Base-by-base conservation (phyloP, 768 basidiomycete species). In the Lactarius vividus region DNA sequence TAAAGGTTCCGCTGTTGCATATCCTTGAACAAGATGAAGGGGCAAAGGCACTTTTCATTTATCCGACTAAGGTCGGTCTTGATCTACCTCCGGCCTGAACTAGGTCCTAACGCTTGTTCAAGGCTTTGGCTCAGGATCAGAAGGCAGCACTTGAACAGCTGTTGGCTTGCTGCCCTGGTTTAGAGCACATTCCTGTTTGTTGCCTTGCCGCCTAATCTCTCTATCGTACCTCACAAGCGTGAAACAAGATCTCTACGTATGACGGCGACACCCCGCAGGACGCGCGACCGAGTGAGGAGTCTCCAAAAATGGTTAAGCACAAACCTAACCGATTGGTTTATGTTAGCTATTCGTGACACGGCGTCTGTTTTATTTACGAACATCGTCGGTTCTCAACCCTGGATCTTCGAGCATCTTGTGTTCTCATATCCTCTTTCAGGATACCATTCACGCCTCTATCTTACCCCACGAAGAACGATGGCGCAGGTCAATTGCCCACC, bases 121-220 rank as follows among this genome's bases (percentile, higher is more conserved):
- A 93, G 89, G 94, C 94, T 18, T 79, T 96, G 46, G 94, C 94
- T 1, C 94, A 96, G 76, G 94, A 96, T 72, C 94, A 96, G 74
- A 85, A 82, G 69, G 76, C 78, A 4, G 86, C 89, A 1, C 75
- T 96, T 57, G 84, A 89, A 64, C 86, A 88, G 62, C 73, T 96
- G 16, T 71, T 95, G 0, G 80, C 71, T 62, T 77, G 79, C 10
- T 87, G 85, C 74, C 80, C 85, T 0, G 84, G 85, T 10, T 79
- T 94, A n/a, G 83, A 84, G 63, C 79, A 87, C 58, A 73, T 89
- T 44, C 80, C 80, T 73, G 88, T 87, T 40, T 10, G 68, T 59
- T 53, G 31, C 33, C n/a, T 16, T 37, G 2, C 9, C n/a, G 5
- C 11, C n/a, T 40, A 5, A 15, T 18, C 53, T 46, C 26, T 31